phyloP scores from a whole-genome alignment of 176 grass and related monocot species.

The Hordeum marinum region DNA sequence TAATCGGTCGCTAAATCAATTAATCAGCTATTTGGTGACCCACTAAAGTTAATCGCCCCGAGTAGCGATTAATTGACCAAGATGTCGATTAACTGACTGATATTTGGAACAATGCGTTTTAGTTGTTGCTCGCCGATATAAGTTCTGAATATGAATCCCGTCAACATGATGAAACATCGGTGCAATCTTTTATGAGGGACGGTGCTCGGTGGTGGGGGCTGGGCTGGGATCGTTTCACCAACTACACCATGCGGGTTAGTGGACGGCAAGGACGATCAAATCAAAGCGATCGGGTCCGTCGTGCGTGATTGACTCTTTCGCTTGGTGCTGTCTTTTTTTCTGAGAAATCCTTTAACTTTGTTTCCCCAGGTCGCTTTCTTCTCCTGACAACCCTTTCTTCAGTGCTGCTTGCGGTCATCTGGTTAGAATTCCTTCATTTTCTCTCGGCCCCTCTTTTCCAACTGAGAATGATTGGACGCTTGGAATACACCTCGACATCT shows the following conservation, averaged over 20 bases:
- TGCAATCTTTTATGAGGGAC: neutral
- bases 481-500: conserved; percentile 4
- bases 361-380: neutral
- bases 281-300: neutral
- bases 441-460: neutral
- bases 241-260: neutral
- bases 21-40: too few relatives aligned
- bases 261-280: neutral
- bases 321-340: neutral
- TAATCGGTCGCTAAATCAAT: too few relatives aligned
- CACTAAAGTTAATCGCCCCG: too few relatives aligned
- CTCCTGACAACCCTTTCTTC: neutral
- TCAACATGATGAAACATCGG: neutral
- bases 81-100: too few relatives aligned
- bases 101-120: neutral
- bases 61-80: too few relatives aligned
- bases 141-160: neutral
- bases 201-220: neutral
- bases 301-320: neutral
- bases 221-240: neutral
- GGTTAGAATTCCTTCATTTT: neutral
- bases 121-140: neutral
- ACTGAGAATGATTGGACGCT: neutral
- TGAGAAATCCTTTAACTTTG: neutral
- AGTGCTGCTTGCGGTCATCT: neutral